Evolutionary conservation across 2,329 filamentous ascomycete species (phyloP), one percentile per base, ranked within the genome.

Genomic region (Ceratocystis ficicola): DNA sequence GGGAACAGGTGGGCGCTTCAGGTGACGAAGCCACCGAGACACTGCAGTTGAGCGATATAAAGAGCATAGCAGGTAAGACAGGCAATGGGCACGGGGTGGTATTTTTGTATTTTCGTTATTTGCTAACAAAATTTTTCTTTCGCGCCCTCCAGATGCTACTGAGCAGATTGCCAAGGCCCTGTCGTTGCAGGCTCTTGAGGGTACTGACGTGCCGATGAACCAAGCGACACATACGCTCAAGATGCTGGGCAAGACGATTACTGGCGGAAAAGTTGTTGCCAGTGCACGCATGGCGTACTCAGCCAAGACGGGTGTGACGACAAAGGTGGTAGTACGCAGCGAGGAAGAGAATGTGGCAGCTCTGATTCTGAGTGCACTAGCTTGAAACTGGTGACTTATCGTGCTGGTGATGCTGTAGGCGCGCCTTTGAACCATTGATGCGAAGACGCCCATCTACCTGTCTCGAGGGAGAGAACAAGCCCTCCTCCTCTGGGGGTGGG

Each of bases 191-290:
- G 90, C 94, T 12, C 83, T 99, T 59, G 94, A 99, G 72, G 94
- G 93, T 71, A 95, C 89, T 41, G 94, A 99, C 70, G 86, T 99
- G 48, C 88, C 90, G 0, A 81, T 96, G 70, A 95, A 87, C 73
- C 87, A 87, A 72, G 92, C 86, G 68, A 96, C 92, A 69, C 94
- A 99, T 76, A 92, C 91, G 3, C 86, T 99, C 74, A 97, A 96
- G 79, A 81, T 99, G 44, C 88, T 96, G 75, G 94, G 94, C 74
- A 97, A 96, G 85, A 96, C 90, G 55, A 87, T 97, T 69, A 86
- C 84, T 44, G 94, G 93, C 44, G 94, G 94, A 70, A 87, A 88
- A 72, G 93, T 99, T 17, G 90, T 92, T 66, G 89, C 88, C 68
- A 86, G 85, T 70, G 85, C 97, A 69, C 85, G 91, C 76, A 96